Percentiles rank a stretch among this genome's conserved stretches.
phyloP scores from a whole-genome alignment of 208 protist species.

The Vickermania spadyakhi region DNA sequence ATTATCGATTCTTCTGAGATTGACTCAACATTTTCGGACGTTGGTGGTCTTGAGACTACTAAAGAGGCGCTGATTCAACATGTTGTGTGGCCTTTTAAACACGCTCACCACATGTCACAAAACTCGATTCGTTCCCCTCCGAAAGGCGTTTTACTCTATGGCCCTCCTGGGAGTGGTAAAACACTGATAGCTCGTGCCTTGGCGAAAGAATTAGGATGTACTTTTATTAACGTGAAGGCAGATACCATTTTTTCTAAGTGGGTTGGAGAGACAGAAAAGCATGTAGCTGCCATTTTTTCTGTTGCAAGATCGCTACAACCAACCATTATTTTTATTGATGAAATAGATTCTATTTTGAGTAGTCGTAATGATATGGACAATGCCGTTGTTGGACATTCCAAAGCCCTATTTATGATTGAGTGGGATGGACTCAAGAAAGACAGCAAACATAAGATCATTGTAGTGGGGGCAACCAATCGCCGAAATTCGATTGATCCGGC shows the following conservation, averaged over 20 bases:
- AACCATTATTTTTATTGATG: constrained; percentile 90
- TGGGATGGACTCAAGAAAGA: constrained; percentile 80
- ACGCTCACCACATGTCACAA: constrained; percentile 57
- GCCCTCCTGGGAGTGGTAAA: constrained; percentile 99
- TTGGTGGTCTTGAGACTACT: constrained; percentile 70
- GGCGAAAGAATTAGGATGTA: constrained; percentile 97
- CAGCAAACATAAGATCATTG: constrained; percentile 42
- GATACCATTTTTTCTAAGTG: constrained; percentile 86
- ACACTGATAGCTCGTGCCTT: constrained; percentile 98
- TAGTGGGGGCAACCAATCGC: constrained; percentile 89
- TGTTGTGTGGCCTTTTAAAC: constrained; percentile 82
- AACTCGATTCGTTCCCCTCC: constrained; percentile 91
- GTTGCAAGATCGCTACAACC: constrained; percentile 72
- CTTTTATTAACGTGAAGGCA: constrained; percentile 98
- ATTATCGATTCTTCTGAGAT: constrained; percentile 67
- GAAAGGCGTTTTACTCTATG: constrained; percentile 99
- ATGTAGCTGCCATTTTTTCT: constrained; percentile 86
- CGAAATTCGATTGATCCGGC: constrained; percentile 88
- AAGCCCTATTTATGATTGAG: constrained; percentile 89
- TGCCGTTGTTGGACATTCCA: constrained; percentile 64
- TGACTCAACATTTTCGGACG: constrained; percentile 39
- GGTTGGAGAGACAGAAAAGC: constrained; percentile 96
- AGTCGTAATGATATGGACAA: constrained; percentile 56
- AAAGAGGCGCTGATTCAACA: constrained; percentile 70
- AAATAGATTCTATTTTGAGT: constrained; percentile 88